These are phyloP conservation scores for Leptodermis oblonga DNA, from an alignment of 257 asterid genomes.

Conservation along the genomic window DNA sequence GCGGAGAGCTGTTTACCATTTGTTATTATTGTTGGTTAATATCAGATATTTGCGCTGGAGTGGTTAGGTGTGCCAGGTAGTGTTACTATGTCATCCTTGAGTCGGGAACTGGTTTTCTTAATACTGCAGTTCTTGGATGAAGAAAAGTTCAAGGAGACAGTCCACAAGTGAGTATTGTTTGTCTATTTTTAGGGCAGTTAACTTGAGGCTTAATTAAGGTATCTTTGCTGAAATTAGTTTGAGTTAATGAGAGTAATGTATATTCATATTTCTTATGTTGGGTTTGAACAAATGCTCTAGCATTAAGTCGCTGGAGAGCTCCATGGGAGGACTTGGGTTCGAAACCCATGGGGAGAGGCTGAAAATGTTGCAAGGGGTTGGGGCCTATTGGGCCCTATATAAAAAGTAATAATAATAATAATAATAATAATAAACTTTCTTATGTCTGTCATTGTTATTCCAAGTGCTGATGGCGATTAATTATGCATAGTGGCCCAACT, in stretches of 20 bases:
- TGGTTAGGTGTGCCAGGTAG: constrained; percentile 92
- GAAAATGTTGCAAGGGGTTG: too few relatives aligned
- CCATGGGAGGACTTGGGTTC: too few relatives aligned
- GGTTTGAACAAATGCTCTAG: too few relatives aligned
- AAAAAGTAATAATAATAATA: too few relatives aligned
- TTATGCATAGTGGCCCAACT: background rate
- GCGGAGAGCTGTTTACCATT: background rate
- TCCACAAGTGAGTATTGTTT: constrained; percentile 82
- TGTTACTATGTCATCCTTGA: constrained; percentile 94
- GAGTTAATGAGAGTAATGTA: background rate
- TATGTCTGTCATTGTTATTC: too few relatives aligned
- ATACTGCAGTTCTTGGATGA: constrained; percentile 95
- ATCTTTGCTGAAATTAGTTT: constrained; percentile 6
- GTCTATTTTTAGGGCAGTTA: background rate
- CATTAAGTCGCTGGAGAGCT: too few relatives aligned
- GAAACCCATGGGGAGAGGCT: too few relatives aligned
- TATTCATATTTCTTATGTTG: background rate
- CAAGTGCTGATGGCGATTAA: background rate
- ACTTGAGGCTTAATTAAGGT: background rate
- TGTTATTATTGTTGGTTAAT: constrained; percentile 29
- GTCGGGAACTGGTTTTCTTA: constrained; percentile 95
- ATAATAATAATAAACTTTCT: too few relatives aligned
- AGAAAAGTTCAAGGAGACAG: constrained; percentile 95
- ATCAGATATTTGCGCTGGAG: constrained; percentile 85
- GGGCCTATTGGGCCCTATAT: too few relatives aligned